These are phyloP conservation scores for Cicer pinnatifidum DNA, from an alignment of 306 rosid genomes.

Conservation along the genomic window DNA sequence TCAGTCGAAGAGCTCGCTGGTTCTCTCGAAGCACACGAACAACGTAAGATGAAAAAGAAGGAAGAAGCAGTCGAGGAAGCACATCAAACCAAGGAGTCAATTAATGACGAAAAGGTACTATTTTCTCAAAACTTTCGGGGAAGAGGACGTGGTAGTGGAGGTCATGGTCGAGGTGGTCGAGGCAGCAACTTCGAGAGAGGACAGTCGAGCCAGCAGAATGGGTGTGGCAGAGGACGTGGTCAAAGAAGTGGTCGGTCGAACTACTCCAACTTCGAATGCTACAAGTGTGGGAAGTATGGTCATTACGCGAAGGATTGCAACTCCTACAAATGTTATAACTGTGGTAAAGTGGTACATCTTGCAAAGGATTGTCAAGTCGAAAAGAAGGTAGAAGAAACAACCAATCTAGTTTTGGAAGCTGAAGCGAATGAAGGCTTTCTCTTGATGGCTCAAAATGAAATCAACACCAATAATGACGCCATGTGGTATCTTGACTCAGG, in stretches of 20 bases:
- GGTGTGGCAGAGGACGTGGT: background rate
- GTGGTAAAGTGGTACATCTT: background rate
- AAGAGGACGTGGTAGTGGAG: background rate
- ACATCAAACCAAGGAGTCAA: background rate
- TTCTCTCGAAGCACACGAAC: background rate
- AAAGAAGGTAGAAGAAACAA: background rate
- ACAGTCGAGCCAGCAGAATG: background rate
- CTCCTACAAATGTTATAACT: background rate
- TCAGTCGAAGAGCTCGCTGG: background rate
- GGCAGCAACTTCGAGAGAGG: too few species aligned
- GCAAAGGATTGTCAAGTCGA: background rate
- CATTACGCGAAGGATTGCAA: background rate
- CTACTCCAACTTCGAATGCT: background rate
- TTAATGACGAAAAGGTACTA: background rate
- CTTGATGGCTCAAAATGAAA: background rate
- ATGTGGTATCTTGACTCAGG: too few species aligned
- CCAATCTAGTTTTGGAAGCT: background rate
- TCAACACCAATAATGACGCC: too few species aligned
- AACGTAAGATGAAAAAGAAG: background rate
- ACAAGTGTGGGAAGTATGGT: background rate
- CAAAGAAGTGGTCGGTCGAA: slow-evolving; percentile 1
- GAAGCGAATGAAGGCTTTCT: background rate
- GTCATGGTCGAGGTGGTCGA: too few species aligned
- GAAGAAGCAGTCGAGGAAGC: background rate
- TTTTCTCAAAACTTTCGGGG: background rate